These are phyloP conservation scores for Mentha longifolia DNA, from an alignment of 257 asterid species.

Conservation along the genomic window DNA sequence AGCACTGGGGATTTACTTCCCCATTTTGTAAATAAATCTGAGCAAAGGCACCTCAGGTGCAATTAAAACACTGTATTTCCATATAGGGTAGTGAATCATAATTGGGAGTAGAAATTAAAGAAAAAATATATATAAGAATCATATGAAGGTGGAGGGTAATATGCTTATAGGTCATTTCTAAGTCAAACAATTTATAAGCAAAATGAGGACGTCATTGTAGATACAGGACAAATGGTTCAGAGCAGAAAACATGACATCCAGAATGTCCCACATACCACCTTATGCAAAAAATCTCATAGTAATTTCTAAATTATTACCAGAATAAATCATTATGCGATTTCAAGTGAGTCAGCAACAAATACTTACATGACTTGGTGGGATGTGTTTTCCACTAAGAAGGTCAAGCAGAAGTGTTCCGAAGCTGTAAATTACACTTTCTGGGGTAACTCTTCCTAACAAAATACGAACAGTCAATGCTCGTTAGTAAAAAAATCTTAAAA, in stretches of 20 bases:
- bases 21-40: background rate
- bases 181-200: background rate
- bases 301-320: background rate
- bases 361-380: constrained; percentile 96
- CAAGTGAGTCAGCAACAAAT: constrained; percentile 27
- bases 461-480: constrained; percentile 22
- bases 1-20: background rate
- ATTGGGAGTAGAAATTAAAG: background rate
- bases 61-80: background rate
- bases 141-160: constrained; percentile 3
- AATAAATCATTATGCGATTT: background rate
- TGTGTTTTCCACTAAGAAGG: constrained; percentile 94
- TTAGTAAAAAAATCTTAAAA: constrained; percentile 23
- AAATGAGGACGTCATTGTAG: constrained; percentile 9
- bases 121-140: background rate
- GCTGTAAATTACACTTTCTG: constrained; percentile 91
- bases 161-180: background rate
- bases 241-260: background rate
- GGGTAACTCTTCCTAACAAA: constrained; percentile 79
- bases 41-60: constrained; percentile 13
- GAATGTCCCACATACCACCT: background rate
- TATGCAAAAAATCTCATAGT: constrained; percentile 1
- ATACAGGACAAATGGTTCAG: constrained; percentile 4
- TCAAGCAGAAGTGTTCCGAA: constrained; percentile 95
- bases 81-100: background rate